A percentile compares a stretch with the other conserved stretches of the same genome.
Conservation (phyloP, 2,329 filamentous ascomycete genomes). For the Aspergillus proliferans region DNA sequence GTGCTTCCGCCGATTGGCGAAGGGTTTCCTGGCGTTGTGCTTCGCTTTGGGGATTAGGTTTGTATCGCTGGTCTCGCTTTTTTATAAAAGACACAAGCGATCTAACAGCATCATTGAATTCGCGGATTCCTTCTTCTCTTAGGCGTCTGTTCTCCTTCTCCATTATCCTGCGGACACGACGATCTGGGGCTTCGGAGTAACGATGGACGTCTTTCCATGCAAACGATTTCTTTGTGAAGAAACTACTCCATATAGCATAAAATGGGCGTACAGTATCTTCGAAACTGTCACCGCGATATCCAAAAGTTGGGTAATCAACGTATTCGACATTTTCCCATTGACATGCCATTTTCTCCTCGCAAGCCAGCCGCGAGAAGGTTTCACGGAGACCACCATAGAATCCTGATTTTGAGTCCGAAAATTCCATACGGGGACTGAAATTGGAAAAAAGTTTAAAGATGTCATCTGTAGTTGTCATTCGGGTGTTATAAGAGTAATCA, state of each 20-base stretch:
- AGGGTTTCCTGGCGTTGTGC: constrained; percentile 72
- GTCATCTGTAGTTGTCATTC: constrained; percentile 73
- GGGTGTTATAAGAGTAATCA: constrained; percentile 61
- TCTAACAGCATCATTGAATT: constrained; percentile 89
- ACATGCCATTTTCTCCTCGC: constrained; percentile 71
- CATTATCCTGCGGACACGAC: constrained; percentile 74
- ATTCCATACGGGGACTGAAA: constrained; percentile 72
- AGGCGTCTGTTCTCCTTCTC: constrained; percentile 89
- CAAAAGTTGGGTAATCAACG: constrained; percentile 74
- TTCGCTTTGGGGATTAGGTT: constrained; percentile 69
- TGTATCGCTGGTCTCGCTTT: constrained; percentile 83
- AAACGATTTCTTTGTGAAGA: constrained; percentile 79
- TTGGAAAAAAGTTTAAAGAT: constrained; percentile 70
- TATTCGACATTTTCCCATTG: constrained; percentile 58
- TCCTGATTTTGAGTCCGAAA: constrained; percentile 70
- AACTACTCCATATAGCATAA: constrained; percentile 73
- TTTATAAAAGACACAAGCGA: constrained; percentile 81
- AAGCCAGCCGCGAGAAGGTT: constrained; percentile 71
- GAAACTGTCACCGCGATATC: constrained; percentile 66
- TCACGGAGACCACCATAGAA: constrained; percentile 78
- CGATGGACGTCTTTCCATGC: constrained; percentile 84
- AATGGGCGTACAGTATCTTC: constrained; percentile 73
- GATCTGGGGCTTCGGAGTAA: constrained; percentile 78
- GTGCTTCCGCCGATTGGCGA: constrained; percentile 71
- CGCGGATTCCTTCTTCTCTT: constrained; percentile 72